phyloP scores from a whole-genome alignment of 768 basidiomycete species.

The Pleurotus pulmonarius region DNA sequence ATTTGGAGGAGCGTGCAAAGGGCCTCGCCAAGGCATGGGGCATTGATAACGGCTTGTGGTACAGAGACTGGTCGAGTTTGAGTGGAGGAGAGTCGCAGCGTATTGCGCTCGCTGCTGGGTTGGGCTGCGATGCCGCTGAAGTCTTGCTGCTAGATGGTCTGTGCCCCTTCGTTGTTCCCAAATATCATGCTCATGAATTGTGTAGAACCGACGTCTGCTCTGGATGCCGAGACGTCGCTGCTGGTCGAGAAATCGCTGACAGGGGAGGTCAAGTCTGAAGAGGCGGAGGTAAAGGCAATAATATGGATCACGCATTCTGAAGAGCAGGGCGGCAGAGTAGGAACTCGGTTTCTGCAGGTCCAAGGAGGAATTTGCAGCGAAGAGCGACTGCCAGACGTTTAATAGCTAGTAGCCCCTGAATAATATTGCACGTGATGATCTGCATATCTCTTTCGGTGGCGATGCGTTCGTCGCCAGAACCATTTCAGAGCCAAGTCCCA shows the following conservation, averaged over 20 bases:
- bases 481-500: neutral
- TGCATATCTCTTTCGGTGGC: neutral
- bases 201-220: slow-evolving; percentile 85
- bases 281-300: slow-evolving; percentile 61
- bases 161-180: slow-evolving; percentile 16
- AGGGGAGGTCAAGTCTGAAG: slow-evolving; percentile 42
- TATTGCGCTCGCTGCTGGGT: slow-evolving; percentile 71
- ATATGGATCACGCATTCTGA: slow-evolving; percentile 89
- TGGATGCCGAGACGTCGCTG: slow-evolving; percentile 65
- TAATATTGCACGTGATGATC: neutral
- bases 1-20: slow-evolving; percentile 10
- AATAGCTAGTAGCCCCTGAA: neutral
- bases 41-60: slow-evolving; percentile 67
- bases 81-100: slow-evolving; percentile 88
- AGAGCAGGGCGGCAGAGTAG: slow-evolving; percentile 73
- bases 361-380: slow-evolving; percentile 41
- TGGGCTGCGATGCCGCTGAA: slow-evolving; percentile 73
- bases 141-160: slow-evolving; percentile 77
- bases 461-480: neutral
- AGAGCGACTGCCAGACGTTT: slow-evolving; percentile 17
- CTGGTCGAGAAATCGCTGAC: slow-evolving; percentile 64
- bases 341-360: slow-evolving; percentile 61
- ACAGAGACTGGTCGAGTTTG: slow-evolving; percentile 71
- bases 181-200: neutral
- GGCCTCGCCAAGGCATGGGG: slow-evolving; percentile 64